Conservation (phyloP, 208 protist species). For the Angomonas desouzai region DNA sequence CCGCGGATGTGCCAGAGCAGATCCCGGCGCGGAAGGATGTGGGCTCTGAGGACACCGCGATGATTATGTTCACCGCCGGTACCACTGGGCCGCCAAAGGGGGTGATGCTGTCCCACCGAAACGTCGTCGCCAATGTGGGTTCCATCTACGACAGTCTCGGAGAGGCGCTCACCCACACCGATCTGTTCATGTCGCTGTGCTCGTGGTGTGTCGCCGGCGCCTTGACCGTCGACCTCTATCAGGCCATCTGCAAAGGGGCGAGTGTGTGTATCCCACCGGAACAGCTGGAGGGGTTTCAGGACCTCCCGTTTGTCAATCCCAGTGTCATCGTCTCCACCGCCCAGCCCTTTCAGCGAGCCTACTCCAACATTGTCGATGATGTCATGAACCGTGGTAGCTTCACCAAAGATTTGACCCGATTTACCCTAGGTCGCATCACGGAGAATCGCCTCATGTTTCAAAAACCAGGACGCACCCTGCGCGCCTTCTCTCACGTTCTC, state of each 20-base stretch:
- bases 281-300: slow-evolving; percentile 83
- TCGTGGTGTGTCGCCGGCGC: slow-evolving; percentile 87
- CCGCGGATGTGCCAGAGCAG: slow-evolving; percentile 73
- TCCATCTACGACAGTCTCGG: slow-evolving; percentile 80
- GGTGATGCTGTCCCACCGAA: slow-evolving; percentile 92
- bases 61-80: slow-evolving; percentile 89
- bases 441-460: slow-evolving; percentile 86
- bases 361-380: slow-evolving; percentile 87
- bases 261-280: slow-evolving; percentile 84
- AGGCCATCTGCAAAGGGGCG: slow-evolving; percentile 84
- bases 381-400: slow-evolving; percentile 78
- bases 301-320: slow-evolving; percentile 80
- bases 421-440: slow-evolving; percentile 83
- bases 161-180: slow-evolving; percentile 77
- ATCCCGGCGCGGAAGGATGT: slow-evolving; percentile 55
- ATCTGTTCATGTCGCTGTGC: slow-evolving; percentile 90
- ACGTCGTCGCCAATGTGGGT: slow-evolving; percentile 87
- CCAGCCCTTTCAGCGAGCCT: slow-evolving; percentile 82
- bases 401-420: slow-evolving; percentile 78
- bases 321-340: slow-evolving; percentile 83
- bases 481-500: slow-evolving; percentile 63
- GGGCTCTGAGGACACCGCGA: slow-evolving; percentile 83
- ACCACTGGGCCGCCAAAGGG: slow-evolving; percentile 93
- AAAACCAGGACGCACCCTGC: slow-evolving; percentile 68
- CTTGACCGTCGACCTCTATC: slow-evolving; percentile 79